Evolutionary conservation across 306 rosid species (phyloP).

Genomic region (Vigna nakashimae): DNA sequence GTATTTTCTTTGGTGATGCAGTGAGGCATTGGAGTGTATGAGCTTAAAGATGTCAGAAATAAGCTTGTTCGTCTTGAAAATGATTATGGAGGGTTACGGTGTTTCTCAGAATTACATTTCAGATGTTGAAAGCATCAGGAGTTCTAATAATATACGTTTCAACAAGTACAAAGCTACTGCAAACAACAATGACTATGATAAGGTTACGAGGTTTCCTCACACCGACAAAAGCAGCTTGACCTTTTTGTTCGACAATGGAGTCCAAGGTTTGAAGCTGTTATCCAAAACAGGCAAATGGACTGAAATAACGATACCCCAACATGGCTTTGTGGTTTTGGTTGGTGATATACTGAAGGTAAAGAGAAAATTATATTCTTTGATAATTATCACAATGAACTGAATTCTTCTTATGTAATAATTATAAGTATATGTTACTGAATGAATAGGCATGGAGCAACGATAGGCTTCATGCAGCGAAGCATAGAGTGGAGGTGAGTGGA

Average conservation of each 20-base stretch:
- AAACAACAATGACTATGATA: background rate
- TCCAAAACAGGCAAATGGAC: constrained; percentile 60
- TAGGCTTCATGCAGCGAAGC: constrained; percentile 55
- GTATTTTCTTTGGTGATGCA: constrained; percentile 17
- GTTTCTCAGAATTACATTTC: too few relatives aligned
- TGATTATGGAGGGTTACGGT: constrained; percentile 53
- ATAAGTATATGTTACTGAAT: too few relatives aligned
- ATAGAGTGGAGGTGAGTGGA: constrained; percentile 55
- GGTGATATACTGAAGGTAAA: constrained; percentile 51
- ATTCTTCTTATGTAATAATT: too few relatives aligned
- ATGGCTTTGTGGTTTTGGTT: constrained; percentile 41
- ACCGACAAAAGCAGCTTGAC: constrained; percentile 56
- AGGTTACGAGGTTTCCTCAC: background rate
- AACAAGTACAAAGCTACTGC: constrained; percentile 52
- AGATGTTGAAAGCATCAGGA: too few relatives aligned
- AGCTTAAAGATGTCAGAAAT: constrained; percentile 46
- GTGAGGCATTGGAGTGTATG: constrained; percentile 51
- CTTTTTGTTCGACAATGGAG: constrained; percentile 53
- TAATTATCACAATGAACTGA: too few relatives aligned
- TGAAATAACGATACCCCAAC: constrained; percentile 38
- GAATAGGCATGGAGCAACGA: constrained; percentile 66
- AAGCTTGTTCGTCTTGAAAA: constrained; percentile 38
- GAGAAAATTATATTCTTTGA: too few relatives aligned
- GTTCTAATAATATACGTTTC: background rate
- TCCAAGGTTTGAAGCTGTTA: constrained; percentile 58